These are phyloP conservation scores for Rhodamnia rubescens DNA, from an alignment of 345 rosid species.

Conservation along the genomic window DNA sequence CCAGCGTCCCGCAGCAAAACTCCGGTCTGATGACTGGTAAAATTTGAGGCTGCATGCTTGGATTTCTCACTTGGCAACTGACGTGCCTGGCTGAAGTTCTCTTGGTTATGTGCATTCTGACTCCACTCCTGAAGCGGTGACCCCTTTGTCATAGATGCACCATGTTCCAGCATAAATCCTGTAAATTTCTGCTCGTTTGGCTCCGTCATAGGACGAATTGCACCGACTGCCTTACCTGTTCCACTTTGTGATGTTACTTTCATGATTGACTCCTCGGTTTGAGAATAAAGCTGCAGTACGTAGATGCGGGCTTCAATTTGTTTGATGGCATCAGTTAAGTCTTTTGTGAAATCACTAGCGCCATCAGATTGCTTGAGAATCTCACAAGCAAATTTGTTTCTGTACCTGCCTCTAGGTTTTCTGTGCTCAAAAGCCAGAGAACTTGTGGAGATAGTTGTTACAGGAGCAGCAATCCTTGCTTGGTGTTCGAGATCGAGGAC, in stretches of 20 bases:
- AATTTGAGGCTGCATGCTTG: not conserved
- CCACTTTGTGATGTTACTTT: not conserved
- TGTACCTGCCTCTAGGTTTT: not conserved
- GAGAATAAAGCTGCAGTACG: slow-evolving; percentile 14
- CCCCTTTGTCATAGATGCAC: not conserved
- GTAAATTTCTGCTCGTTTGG: not conserved
- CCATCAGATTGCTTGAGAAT: not conserved
- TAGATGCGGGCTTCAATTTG: slow-evolving; percentile 27
- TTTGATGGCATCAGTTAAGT: slow-evolving; percentile 23
- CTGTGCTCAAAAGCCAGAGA: not conserved
- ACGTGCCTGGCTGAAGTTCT: not conserved
- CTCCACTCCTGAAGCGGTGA: not conserved
- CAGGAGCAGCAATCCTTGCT: not conserved
- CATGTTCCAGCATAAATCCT: not conserved
- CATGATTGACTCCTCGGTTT: not conserved
- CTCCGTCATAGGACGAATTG: not conserved
- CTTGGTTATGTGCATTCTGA: not conserved
- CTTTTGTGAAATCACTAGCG: slow-evolving; percentile 3
- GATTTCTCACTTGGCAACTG: not conserved
- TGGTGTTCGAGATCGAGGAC: not conserved
- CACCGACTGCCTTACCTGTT: not conserved
- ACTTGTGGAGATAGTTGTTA: not conserved
- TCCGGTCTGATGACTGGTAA: not conserved
- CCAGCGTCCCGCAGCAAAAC: not conserved
- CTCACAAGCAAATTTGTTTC: not conserved